phyloP scores from a whole-genome alignment of 2,329 filamentous ascomycete species.

The Annulohypoxylon truncatum region DNA sequence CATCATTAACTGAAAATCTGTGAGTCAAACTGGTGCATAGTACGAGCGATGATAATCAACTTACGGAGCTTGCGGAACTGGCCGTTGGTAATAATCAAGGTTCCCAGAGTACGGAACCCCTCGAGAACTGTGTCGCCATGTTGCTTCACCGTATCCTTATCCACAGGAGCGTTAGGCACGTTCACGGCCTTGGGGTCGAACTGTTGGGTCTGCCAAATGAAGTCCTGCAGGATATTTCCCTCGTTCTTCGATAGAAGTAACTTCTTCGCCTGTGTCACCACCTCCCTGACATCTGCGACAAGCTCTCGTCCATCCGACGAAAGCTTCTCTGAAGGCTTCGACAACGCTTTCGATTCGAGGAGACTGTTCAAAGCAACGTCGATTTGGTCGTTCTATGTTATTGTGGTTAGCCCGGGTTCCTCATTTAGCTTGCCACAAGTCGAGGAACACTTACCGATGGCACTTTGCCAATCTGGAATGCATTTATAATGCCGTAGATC shows the following conservation, averaged over 20 bases:
- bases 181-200: constrained; percentile 72
- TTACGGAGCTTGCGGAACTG: constrained; percentile 91
- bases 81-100: constrained; percentile 91
- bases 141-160: constrained; percentile 81
- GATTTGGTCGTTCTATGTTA: constrained; percentile 85
- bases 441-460: constrained; percentile 74
- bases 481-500: constrained; percentile 88
- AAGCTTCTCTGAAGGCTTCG: constrained; percentile 78
- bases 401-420: constrained; percentile 14
- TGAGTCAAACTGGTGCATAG: background rate
- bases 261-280: constrained; percentile 82
- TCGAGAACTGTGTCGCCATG: constrained; percentile 87
- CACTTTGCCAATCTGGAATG: constrained; percentile 89
- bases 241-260: constrained; percentile 94
- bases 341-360: constrained; percentile 76
- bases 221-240: constrained; percentile 93
- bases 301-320: constrained; percentile 85
- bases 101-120: constrained; percentile 87
- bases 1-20: constrained; percentile 73
- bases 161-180: constrained; percentile 73
- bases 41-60: constrained; percentile 50
- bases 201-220: constrained; percentile 91
- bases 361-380: constrained; percentile 94
- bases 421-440: background rate
- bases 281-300: constrained; percentile 79